Conservation (phyloP, 2,329 filamentous ascomycete genomes). For the Ceratocystis huliohia region DNA sequence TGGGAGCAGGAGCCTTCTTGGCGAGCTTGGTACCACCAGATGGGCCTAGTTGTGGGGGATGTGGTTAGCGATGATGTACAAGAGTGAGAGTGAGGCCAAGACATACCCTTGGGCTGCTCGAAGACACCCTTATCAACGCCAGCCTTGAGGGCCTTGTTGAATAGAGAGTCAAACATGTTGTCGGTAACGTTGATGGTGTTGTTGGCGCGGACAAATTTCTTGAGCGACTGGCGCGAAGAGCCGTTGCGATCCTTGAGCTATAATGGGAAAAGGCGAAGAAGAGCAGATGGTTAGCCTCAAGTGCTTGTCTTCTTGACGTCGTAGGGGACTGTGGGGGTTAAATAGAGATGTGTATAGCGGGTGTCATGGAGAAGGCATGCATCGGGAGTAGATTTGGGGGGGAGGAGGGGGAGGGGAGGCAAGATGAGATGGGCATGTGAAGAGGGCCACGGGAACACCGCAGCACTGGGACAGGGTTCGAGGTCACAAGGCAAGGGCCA, state of each 20-base stretch:
- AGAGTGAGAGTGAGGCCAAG: not conserved
- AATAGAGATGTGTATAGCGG: too few species aligned
- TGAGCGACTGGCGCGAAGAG: slow-evolving; percentile 47
- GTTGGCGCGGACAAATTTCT: slow-evolving; percentile 49
- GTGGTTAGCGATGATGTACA: too few species aligned
- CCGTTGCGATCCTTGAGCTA: slow-evolving; percentile 52
- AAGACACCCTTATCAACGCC: slow-evolving; percentile 83
- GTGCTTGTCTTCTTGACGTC: not conserved
- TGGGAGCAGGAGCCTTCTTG: slow-evolving; percentile 47
- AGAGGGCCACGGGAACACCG: too few species aligned
- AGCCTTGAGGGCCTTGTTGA: slow-evolving; percentile 72
- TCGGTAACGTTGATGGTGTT: slow-evolving; percentile 37
- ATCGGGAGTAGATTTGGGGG: not conserved
- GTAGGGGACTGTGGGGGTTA: not conserved
- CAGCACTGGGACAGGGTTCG: too few species aligned
- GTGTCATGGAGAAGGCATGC: not conserved
- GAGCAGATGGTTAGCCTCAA: slow-evolving; percentile 18
- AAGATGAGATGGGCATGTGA: too few species aligned
- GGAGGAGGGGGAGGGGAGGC: not conserved
- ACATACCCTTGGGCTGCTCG: slow-evolving; percentile 76
- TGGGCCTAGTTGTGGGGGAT: slow-evolving; percentile 40
- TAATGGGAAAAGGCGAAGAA: slow-evolving; percentile 18
- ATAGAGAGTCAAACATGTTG: slow-evolving; percentile 55
- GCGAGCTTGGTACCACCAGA: slow-evolving; percentile 88
- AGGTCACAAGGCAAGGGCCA: too few species aligned